Evolutionary conservation across 352 stramenopile species (phyloP), one percentile per base, ranked within the genome.

Genomic region (Pythium apleroticum): DNA sequence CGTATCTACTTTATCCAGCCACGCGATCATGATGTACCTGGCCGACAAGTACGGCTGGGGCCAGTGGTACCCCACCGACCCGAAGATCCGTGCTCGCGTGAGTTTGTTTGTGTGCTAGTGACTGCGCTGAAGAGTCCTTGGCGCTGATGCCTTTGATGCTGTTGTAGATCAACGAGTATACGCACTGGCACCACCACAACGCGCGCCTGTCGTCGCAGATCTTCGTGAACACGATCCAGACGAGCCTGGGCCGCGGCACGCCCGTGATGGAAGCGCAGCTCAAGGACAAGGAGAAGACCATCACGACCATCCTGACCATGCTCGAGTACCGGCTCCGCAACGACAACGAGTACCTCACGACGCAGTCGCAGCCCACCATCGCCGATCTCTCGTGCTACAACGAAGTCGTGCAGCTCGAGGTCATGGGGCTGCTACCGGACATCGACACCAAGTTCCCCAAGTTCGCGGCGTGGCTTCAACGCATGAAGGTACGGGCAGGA

Each of bases 311-410:
- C 54, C 74, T 89, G 25, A 68, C 64, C 37, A 88, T 91, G 70
- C 60, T 91, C 33, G 82, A 91, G 68, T 85, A 85, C 71, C 88
- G 82, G 82, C 52, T 91, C 53, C 76, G 78, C 48, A 66, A 84
- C 48, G 77, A 67, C 49, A 88, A 88, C 63, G 41, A 74, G 24
- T 89, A 84, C 66, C 55, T 91, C 43, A 77, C 86, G 71, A 89
- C 77, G 58, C 71, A 61, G 56, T 75, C 68, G 28, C 71, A 87
- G 30, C 82, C 82, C 14, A 88, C 82, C 12, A 33, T 91, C 3
- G 82, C 75, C 22, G 82, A 91, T 61, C 61, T 91, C n/a, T 89
- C 80, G 53, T 91, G 82, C 70, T 91, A 91, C 76, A 89, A 86
- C 60, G 82, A 91, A 66, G 73, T 91, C 17, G 72, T 88, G 37